Percentiles rank a stretch among this genome's conserved stretches.
Conservation (phyloP, 345 rosid species). For the Eucalyptus virginea region DNA sequence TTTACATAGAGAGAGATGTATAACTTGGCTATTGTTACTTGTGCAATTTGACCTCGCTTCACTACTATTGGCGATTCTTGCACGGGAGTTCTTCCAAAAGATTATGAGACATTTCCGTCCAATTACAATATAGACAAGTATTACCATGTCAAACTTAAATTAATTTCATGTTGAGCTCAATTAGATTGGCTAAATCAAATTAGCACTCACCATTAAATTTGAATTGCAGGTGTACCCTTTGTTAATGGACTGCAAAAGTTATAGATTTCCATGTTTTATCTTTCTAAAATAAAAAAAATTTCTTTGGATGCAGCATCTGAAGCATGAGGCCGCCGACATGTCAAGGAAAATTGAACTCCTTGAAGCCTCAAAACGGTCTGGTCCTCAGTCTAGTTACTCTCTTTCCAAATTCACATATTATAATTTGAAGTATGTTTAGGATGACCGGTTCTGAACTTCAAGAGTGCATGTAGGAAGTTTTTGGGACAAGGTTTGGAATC, state of each 20-base stretch:
- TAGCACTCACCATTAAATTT: not conserved
- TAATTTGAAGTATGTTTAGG: not conserved
- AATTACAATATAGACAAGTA: not conserved
- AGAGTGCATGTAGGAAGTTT: not conserved
- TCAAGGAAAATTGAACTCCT: not conserved
- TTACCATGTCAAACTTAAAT: not conserved
- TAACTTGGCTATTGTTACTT: not conserved
- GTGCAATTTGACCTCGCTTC: not conserved
- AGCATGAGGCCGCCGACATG: not conserved
- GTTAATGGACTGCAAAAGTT: not conserved
- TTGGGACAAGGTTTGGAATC: conserved; percentile 1
- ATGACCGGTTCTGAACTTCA: not conserved
- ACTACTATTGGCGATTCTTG: not conserved
- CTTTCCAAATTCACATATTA: not conserved
- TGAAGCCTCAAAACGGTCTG: not conserved
- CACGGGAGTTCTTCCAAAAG: not conserved
- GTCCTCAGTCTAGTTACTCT: not conserved
- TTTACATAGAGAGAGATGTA: not conserved
- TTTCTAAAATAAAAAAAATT: not conserved
- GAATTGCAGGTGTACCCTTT: not conserved
- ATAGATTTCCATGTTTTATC: not conserved
- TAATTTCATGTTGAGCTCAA: not conserved
- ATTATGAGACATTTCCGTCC: not conserved
- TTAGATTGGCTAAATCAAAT: not conserved
- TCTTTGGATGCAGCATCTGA: not conserved